Evolutionary conservation across 2,329 filamentous ascomycete species (phyloP), one percentile per base, ranked within the genome.

Genomic region (Alternaria brassicicola): DNA sequence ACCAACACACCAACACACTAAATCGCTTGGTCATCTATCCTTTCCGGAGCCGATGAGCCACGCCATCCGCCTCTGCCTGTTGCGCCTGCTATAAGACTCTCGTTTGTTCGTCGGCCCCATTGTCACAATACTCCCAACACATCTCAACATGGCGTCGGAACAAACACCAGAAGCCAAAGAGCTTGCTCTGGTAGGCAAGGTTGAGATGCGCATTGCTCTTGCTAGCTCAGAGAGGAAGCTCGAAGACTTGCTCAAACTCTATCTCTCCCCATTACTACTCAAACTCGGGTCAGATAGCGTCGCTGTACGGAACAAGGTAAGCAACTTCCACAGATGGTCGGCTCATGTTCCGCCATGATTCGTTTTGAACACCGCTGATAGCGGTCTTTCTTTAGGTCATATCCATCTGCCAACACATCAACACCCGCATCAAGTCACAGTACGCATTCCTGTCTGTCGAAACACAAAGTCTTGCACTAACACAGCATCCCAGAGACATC

Each of bases 221-320:
- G 90, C 93, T 26, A 90, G 92, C 67, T 89, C 92, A 50, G 94
- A 97, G 74, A 83, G 87, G 62, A 96, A 94, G 79, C 85, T 99
- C 1, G 87, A 94, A 74, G 80, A 87, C 23, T 82, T 95, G 15
- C 83, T 99, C 17, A 87, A 90, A 70, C 88, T 86, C 39, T 97
- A 94, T 72, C 83, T 99, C 25, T 82, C 90, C 3, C 90, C 94
- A 0, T 80, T 98, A 10, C 84, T 99, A 3, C 83, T 97, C 57
- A 98, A 98, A 75, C 87, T 96, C 30, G 88, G 85, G 30, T 97
- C 93, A 46, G 90, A 92, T 23, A 87, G 93, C 78, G 84, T 87
- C 49, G 84, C 87, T 42, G 95, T 98, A 26, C 87, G 94, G 68
- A 89, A 89, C 68, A 95, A 94, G 80, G 87, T 88, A 73, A 57